Evolutionary conservation across 495 filamentous ascomycete species (phyloP).

Genomic region (Antarctomyces pellizariae): DNA sequence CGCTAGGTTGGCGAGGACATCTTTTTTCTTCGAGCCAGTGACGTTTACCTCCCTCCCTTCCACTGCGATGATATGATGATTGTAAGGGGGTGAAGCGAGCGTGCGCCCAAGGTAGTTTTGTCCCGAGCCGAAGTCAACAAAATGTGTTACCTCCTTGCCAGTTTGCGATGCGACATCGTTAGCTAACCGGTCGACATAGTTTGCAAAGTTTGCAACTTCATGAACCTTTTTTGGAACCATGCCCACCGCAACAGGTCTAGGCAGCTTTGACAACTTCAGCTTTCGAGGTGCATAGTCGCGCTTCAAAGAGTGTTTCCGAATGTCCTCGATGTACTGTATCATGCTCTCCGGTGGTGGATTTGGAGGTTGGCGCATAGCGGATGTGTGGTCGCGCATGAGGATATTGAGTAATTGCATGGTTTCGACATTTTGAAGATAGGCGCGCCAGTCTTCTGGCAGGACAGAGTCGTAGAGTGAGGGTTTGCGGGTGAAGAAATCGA

Average conservation of each 20-base stretch:
- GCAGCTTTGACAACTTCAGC: conserved; percentile 25
- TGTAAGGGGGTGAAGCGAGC: conserved; percentile 63
- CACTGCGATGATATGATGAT: conserved; percentile 69
- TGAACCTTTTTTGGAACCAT: conserved; percentile 96
- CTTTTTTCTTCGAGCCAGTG: conserved; percentile 57
- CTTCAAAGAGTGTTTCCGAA: conserved; percentile 43
- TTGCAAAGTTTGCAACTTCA: conserved; percentile 48
- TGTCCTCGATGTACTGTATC: conserved; percentile 46
- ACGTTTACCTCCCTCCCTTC: conserved; percentile 76
- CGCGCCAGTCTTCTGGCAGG: conserved; percentile 57
- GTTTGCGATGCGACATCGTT: conserved; percentile 18
- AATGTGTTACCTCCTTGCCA: conserved; percentile 44
- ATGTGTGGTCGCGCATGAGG: conserved; percentile 50
- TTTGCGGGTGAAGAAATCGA: conserved; percentile 84
- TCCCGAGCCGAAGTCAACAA: conserved; percentile 88
- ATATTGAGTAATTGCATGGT: conserved; percentile 56
- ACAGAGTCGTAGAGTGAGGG: conserved; percentile 49
- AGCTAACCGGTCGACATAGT: conserved; percentile 30
- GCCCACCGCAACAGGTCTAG: conserved; percentile 51
- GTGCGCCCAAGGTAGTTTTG: conserved; percentile 88
- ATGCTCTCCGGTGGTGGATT: conserved; percentile 37
- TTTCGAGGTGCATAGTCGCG: conserved; percentile 28
- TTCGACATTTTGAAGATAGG: conserved; percentile 44
- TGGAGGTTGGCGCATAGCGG: conserved; percentile 8
- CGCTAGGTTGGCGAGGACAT: conserved; percentile 47